Evolutionary conservation across 2,329 filamentous ascomycete species (phyloP).

Genomic region (Diaporthe amygdali): DNA sequence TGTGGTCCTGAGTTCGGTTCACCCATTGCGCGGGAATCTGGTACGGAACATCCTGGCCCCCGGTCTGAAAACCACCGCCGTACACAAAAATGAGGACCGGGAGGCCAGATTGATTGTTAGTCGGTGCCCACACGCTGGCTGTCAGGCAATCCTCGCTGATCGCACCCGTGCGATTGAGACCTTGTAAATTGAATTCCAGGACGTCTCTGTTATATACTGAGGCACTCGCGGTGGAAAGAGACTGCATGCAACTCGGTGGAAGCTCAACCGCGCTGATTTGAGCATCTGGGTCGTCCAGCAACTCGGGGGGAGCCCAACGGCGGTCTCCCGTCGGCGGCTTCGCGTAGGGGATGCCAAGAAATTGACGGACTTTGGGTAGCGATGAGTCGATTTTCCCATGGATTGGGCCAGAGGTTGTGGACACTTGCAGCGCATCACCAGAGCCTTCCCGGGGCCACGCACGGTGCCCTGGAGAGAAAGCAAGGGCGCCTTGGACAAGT

Average conservation of each 20-base stretch:
- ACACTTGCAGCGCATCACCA: too few species aligned
- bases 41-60: constrained; percentile 44
- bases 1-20: constrained; percentile 38
- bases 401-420: too few species aligned
- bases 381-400: too few species aligned
- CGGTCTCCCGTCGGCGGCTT: constrained; percentile 15
- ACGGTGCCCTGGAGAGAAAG: too few species aligned
- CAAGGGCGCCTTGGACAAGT: too few species aligned
- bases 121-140: constrained; percentile 49
- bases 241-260: not conserved
- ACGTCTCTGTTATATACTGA: constrained; percentile 1
- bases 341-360: constrained; percentile 15
- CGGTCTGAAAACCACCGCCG: constrained; percentile 26
- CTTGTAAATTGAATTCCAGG: not conserved
- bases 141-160: constrained; percentile 45
- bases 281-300: not conserved
- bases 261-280: not conserved
- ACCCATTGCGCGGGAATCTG: constrained; percentile 46
- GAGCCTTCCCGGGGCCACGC: too few species aligned
- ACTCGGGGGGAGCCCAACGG: constrained; percentile 16
- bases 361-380: constrained; percentile 10
- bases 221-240: not conserved
- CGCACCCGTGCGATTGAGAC: not conserved
- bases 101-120: constrained; percentile 34
- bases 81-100: constrained; percentile 20